Conservation (phyloP, 2,329 filamentous ascomycete species). For the Alternaria angustiovoidea region DNA sequence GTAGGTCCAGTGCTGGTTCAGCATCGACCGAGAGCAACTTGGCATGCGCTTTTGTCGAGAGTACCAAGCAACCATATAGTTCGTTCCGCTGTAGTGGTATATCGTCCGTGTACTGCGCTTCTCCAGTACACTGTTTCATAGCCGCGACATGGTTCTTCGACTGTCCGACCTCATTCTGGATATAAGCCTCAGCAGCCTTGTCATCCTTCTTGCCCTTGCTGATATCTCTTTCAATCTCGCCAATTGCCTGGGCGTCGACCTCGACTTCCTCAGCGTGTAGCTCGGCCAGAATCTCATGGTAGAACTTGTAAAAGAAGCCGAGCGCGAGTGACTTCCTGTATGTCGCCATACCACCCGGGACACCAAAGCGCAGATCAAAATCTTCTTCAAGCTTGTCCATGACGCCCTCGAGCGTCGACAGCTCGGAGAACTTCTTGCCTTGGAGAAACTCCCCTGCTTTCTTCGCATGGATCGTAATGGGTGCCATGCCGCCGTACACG, state of each 20-base stretch:
- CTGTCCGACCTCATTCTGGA: constrained; percentile 83
- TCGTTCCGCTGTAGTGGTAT: constrained; percentile 88
- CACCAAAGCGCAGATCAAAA: constrained; percentile 87
- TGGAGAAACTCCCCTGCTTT: constrained; percentile 76
- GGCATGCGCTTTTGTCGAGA: constrained; percentile 88
- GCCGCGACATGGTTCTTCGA: constrained; percentile 88
- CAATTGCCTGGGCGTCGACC: constrained; percentile 76
- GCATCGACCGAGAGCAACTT: constrained; percentile 82
- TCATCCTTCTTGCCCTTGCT: constrained; percentile 83
- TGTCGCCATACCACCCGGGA: constrained; percentile 96
- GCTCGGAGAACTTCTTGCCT: constrained; percentile 81
- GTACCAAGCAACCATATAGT: constrained; percentile 83
- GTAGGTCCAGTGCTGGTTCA: constrained; percentile 77
- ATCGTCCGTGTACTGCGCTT: constrained; percentile 96
- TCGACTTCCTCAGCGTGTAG: constrained; percentile 62
- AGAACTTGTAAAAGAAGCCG: constrained; percentile 97
- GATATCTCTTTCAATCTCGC: constrained; percentile 85
- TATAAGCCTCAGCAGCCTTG: constrained; percentile 76
- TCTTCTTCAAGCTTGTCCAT: constrained; percentile 91
- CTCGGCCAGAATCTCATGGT: constrained; percentile 80
- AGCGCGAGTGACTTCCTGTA: constrained; percentile 91
- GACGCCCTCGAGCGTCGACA: constrained; percentile 83
- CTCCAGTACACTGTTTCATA: constrained; percentile 90
- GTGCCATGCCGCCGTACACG: constrained; percentile 95
- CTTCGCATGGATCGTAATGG: constrained; percentile 87